Base-by-base conservation (phyloP, 1,139 yeast genomes). In the Hansenula anomala region DNA sequence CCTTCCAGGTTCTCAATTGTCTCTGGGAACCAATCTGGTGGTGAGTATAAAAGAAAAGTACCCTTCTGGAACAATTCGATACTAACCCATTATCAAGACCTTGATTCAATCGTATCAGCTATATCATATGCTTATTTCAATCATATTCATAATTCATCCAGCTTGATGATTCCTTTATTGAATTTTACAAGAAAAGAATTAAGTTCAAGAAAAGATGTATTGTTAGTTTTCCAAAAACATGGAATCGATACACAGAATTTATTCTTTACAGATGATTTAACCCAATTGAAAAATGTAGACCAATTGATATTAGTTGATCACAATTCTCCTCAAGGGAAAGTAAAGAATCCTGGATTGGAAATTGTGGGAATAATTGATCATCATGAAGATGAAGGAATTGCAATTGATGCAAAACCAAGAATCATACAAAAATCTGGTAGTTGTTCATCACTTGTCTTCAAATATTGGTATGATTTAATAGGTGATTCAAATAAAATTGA, bases 51-150 rank as follows among this genome's bases (percentile, higher is more conserved):
- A 15, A 6, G 8, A 2, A 9, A 14, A 9, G 6, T n/a, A n/a
- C n/a, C n/a, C n/a, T n/a, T n/a, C n/a, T n/a, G n/a, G n/a, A n/a
- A n/a, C n/a, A n/a, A n/a, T n/a, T n/a, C n/a, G n/a, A n/a, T n/a
- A 15, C 13, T 10, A 18, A 44, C 33, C n/a, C 12, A 28, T 11
- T 1, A 33, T 37, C 36, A 78, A 19, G 96, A 90, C 60, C 66
- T 90, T 63, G 98, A 90, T 59, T 89, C 97, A 1, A 84, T 89
- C 29, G 73, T 86, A 1, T 72, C 83, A 44, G 83, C 96, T 1
- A 65, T 92, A 7, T 55, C 85, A 2, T 84, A 78, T 52, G 80
- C 96, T 0, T 86, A 78, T 55, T 69, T 81, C 43, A 56, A 63
- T 41, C 58, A 68, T 44, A 40, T 59, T 16, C 51, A 49, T 22